These are phyloP conservation scores for Baudoinia panamericana DNA, from an alignment of 495 filamentous ascomycete genomes.

Conservation along the genomic window DNA sequence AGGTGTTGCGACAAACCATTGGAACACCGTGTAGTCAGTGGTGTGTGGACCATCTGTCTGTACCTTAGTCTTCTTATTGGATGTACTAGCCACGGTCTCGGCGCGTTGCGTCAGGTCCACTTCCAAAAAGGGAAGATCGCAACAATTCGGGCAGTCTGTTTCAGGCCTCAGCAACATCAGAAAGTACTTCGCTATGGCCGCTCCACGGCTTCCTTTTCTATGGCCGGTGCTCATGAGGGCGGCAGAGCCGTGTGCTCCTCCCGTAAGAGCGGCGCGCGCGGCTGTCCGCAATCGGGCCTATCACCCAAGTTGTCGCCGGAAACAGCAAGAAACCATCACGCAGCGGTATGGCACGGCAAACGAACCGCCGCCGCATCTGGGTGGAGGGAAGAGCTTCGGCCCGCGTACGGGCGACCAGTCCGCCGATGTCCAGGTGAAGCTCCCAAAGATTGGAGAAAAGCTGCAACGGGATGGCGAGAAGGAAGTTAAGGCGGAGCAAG, in stretches of 20 bases:
- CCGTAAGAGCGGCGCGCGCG: constrained; percentile 7
- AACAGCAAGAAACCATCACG: constrained; percentile 17
- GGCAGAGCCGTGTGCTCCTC: constrained; percentile 8
- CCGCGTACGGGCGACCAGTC: constrained; percentile 10
- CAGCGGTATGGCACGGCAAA: constrained; percentile 53
- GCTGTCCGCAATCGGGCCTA: constrained; percentile 4
- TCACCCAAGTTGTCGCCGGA: constrained; percentile 23
- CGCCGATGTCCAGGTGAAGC: constrained; percentile 21
- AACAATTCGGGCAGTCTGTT: too few relatives aligned
- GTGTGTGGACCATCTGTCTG: too few relatives aligned
- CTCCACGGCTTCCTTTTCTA: constrained; percentile 29
- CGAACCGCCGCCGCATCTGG: constrained; percentile 37
- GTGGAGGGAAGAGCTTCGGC: constrained; percentile 11
- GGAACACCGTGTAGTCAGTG: too few relatives aligned
- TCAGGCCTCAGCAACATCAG: too few relatives aligned
- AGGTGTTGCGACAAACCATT: too few relatives aligned
- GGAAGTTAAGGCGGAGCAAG: constrained; percentile 2
- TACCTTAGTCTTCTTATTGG: too few relatives aligned
- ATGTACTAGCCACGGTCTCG: too few relatives aligned
- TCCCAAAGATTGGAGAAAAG: constrained; percentile 16
- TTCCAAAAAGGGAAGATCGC: too few relatives aligned
- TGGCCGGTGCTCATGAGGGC: constrained; percentile 28
- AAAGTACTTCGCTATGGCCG: too few relatives aligned
- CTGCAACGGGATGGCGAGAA: constrained; percentile 11
- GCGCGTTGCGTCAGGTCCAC: too few relatives aligned